A percentile compares a stretch with the other conserved stretches of the same genome.
Evolutionary conservation across 2,329 filamentous ascomycete species (phyloP).

Genomic region (Metarhizium brunneum): DNA sequence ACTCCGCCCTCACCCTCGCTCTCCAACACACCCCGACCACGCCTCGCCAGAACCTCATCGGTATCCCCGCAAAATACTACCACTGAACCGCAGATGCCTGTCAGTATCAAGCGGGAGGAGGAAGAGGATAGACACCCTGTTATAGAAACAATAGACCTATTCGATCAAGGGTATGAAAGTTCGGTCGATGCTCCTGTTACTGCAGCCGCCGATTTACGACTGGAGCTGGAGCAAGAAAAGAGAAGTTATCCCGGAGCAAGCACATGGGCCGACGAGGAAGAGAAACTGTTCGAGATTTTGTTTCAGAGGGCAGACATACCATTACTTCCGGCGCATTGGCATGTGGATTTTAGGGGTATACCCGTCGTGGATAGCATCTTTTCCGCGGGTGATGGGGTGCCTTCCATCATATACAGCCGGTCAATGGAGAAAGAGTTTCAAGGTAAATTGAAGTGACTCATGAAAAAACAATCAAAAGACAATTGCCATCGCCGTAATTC

Average conservation of each 20-base stretch:
- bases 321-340: constrained; percentile 31
- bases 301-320: constrained; percentile 31
- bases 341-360: constrained; percentile 29
- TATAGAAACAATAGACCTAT: not conserved
- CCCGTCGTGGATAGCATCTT: constrained; percentile 30
- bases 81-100: not conserved
- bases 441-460: constrained; percentile 16
- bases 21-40: not conserved
- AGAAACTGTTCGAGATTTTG: constrained; percentile 31
- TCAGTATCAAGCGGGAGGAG: constrained; percentile 5
- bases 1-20: not conserved
- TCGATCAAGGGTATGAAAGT: constrained; percentile 8
- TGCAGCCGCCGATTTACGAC: not conserved
- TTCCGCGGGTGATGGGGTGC: constrained; percentile 17
- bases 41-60: not conserved
- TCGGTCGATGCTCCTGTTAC: not conserved
- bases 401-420: constrained; percentile 29
- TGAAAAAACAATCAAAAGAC: too few relatives aligned
- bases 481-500: not conserved
- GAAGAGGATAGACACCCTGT: not conserved
- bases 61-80: not conserved
- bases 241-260: constrained; percentile 30
- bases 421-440: constrained; percentile 23
- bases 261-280: constrained; percentile 43
- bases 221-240: constrained; percentile 36